A percentile compares a stretch with the other conserved stretches of the same genome.
Evolutionary conservation across 441 rosid species (phyloP).

Genomic region (Pelargonium hybrid): DNA sequence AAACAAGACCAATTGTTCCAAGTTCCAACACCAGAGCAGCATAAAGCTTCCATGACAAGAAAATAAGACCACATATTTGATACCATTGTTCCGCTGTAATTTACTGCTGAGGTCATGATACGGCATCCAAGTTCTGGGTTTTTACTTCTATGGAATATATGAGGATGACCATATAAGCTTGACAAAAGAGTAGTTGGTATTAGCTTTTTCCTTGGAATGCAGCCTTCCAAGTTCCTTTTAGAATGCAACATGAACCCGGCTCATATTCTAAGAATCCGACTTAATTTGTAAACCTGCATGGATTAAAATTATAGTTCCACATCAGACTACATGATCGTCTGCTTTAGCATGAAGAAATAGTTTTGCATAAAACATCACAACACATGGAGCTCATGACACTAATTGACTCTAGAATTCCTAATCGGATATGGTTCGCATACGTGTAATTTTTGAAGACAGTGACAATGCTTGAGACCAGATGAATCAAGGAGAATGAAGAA

Average conservation of each 20-base stretch:
- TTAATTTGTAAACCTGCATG: conserved; percentile 70
- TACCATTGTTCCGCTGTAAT: not conserved
- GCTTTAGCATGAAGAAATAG: not conserved
- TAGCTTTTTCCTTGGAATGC: not conserved
- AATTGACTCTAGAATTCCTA: too few species aligned
- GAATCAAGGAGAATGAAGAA: too few species aligned
- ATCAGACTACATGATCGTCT: not conserved
- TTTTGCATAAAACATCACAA: not conserved
- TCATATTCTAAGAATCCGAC: conserved; percentile 68
- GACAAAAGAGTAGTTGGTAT: not conserved
- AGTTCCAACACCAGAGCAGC: not conserved
- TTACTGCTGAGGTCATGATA: too few species aligned
- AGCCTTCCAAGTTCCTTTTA: not conserved
- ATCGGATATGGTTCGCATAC: too few species aligned
- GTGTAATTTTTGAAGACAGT: too few species aligned
- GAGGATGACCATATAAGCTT: not conserved
- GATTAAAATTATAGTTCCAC: conserved; percentile 5
- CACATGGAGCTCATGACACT: too few species aligned
- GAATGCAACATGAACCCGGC: conserved; percentile 4
- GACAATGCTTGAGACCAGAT: too few species aligned
- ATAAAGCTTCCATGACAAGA: not conserved
- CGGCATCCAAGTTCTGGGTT: too few species aligned
- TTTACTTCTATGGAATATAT: not conserved
- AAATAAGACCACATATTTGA: not conserved
- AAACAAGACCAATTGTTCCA: not conserved